Base-by-base conservation (phyloP, 176 grass and related monocot genomes). In the Bolboschoenus planiculmis region DNA sequence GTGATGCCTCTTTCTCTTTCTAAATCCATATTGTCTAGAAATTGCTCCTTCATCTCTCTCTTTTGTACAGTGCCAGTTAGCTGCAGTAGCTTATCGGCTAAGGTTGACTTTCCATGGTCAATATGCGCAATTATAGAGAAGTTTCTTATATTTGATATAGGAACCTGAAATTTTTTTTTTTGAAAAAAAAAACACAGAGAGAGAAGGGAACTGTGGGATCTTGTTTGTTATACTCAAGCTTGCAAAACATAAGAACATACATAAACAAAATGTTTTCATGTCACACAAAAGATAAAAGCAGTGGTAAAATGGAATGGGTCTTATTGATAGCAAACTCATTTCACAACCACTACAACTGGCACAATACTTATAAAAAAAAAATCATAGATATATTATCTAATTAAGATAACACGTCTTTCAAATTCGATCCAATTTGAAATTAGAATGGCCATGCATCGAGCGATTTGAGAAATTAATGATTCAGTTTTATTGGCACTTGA, bases 1-100 rank as follows among this genome's bases (percentile, higher is more conserved):
- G 95, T 97, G 87, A 97, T 94, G 40, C 95, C 95, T 89, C 95
- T 94, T 87, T 97, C 92, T 87, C 95, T 91, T 65, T 97, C 95
- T 84, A 97, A 86, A 87, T 94, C 95, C 95, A 97, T 97, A 66
- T 97, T 97, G 77, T 97, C 95, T 72, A 97, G 81, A 83, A 94
- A 97, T 73, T 97, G 95, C 84, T 94, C 88, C 57, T 97, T 97
- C 95, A 97, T 97, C 57, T 97, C 95, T 86, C 95, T 91, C 36
- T 92, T 94, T 83, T 91, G 95, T 83, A 97, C 90, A 0, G 95
- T 97, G 21, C 95, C 95, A 0, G 90, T 94, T 50, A 92, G 34
- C 82, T 97, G 92, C 4, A 97, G 88, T 66, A 97, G 80, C 84
- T 97, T 97, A 89, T 97, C 95, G 2, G 95, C 95, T 87, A 97